Evolutionary conservation across 768 basidiomycete species (phyloP).

Genomic region (Filobasidium floriforme): DNA sequence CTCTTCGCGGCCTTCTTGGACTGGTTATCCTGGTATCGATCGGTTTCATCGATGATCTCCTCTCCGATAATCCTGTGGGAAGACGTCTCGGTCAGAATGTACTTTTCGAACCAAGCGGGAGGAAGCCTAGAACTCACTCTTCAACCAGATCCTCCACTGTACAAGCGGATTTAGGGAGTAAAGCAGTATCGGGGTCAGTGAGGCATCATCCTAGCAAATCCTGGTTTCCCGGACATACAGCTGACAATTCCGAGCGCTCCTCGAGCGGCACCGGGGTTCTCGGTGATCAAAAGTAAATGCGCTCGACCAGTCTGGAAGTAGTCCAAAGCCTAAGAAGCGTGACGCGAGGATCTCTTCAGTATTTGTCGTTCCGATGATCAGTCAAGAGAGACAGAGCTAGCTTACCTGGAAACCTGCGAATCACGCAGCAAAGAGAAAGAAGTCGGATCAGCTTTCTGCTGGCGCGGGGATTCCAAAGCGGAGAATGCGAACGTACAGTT

Average conservation of each 20-base stretch:
- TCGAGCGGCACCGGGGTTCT: slow-evolving; percentile 69
- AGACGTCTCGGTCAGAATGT: no score
- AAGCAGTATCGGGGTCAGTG: no score
- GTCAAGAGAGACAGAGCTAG: not conserved
- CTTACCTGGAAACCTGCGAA: slow-evolving; percentile 21
- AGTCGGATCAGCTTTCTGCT: not conserved
- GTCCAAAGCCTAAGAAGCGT: slow-evolving; percentile 60
- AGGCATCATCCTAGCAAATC: no score
- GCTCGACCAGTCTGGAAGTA: slow-evolving; percentile 92
- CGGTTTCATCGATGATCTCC: slow-evolving; percentile 93
- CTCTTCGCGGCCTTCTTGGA: slow-evolving; percentile 67
- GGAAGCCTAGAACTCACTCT: slow-evolving; percentile 49
- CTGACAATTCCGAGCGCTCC: slow-evolving; percentile 85
- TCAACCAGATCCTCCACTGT: slow-evolving; percentile 48
- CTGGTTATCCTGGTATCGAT: slow-evolving; percentile 78
- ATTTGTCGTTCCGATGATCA: not conserved
- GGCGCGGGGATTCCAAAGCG: not conserved
- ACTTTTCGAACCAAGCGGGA: not conserved
- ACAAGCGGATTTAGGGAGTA: no score
- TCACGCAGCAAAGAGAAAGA: not conserved
- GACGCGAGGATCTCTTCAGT: not conserved
- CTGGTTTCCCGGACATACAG: slow-evolving; percentile 44
- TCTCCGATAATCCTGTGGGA: slow-evolving; percentile 82
- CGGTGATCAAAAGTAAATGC: slow-evolving; percentile 77
- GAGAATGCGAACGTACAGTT: slow-evolving; percentile 50